phyloP scores from a whole-genome alignment of 768 basidiomycete species.

The Favolaschia claudopus region DNA sequence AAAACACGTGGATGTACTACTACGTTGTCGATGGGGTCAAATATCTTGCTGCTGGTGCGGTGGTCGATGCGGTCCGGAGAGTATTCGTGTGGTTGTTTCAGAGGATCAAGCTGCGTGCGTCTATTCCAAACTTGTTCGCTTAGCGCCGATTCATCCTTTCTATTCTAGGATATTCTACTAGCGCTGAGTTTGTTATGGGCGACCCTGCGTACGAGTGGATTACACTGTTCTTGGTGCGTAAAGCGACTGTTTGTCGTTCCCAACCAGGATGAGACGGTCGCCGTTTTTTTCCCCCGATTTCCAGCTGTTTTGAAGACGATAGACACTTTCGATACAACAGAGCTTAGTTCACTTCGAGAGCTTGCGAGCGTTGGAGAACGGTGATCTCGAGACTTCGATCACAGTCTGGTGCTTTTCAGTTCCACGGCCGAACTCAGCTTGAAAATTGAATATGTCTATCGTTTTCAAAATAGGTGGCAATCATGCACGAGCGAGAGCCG shows the following conservation, averaged over 20 bases:
- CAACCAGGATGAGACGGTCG: too few relatives aligned
- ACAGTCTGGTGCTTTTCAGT: too few relatives aligned
- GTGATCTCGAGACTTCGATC: too few relatives aligned
- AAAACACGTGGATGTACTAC: constrained; percentile 18
- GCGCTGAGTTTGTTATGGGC: constrained; percentile 52
- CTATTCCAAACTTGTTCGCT: neutral
- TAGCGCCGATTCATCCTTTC: neutral
- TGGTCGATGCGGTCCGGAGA: constrained; percentile 19
- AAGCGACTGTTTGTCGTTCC: too few relatives aligned
- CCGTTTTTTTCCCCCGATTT: too few relatives aligned
- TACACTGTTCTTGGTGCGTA: constrained; percentile 50
- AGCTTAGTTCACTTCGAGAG: too few relatives aligned
- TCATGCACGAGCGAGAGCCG: too few relatives aligned
- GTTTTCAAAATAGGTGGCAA: too few relatives aligned
- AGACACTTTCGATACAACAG: too few relatives aligned
- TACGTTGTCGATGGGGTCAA: constrained; percentile 18
- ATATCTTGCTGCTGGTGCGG: constrained; percentile 21
- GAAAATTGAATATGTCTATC: too few relatives aligned
- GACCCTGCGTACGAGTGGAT: constrained; percentile 62
- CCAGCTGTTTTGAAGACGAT: neutral
- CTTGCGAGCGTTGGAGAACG: too few relatives aligned
- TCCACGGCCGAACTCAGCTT: too few relatives aligned
- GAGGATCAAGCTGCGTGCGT: constrained; percentile 22
- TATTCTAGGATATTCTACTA: constrained; percentile 49
- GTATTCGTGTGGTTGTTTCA: constrained; percentile 23